phyloP scores from a whole-genome alignment of 2,329 filamentous ascomycete species.

The Pseudonectria foliicola region DNA sequence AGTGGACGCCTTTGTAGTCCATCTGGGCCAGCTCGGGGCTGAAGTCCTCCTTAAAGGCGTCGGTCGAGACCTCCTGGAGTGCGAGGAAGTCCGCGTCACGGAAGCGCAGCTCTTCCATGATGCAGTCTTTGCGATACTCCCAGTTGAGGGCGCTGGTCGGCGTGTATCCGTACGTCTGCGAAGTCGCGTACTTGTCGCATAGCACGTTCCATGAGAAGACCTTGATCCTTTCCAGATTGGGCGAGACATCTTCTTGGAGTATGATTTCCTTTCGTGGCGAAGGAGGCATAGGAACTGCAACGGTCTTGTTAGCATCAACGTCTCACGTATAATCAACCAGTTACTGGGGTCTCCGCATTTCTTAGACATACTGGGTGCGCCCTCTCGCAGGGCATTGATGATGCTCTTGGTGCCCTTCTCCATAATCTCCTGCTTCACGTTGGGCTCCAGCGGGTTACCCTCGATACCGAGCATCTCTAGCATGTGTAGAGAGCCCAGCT shows the following conservation, averaged over 20 bases:
- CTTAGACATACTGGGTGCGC: conserved; percentile 65
- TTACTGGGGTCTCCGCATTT: neutral
- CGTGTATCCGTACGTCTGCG: conserved; percentile 81
- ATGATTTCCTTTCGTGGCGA: conserved; percentile 68
- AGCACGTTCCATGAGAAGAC: conserved; percentile 94
- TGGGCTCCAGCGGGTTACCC: conserved; percentile 75
- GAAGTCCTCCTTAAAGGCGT: conserved; percentile 89
- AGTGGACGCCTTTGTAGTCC: conserved; percentile 92
- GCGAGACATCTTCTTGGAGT: conserved; percentile 60
- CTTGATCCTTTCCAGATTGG: conserved; percentile 63
- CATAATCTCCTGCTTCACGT: conserved; percentile 73
- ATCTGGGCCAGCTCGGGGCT: conserved; percentile 75
- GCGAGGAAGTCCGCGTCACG: conserved; percentile 85
- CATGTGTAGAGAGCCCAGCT: conserved; percentile 82
- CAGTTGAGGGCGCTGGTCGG: conserved; percentile 74
- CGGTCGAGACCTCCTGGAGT: conserved; percentile 86
- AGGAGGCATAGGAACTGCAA: conserved; percentile 67
- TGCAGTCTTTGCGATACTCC: conserved; percentile 78
- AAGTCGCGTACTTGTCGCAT: conserved; percentile 87
- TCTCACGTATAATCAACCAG: neutral
- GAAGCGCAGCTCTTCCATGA: conserved; percentile 72
- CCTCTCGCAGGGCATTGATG: conserved; percentile 75
- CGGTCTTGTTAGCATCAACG: conserved; percentile 15
- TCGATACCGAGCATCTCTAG: conserved; percentile 87
- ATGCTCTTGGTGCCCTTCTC: conserved; percentile 82